Percentiles rank a stretch among this genome's conserved stretches.
These are phyloP conservation scores for Tuber umbilicatum DNA, from an alignment of 495 filamentous ascomycete species.

Conservation along the genomic window DNA sequence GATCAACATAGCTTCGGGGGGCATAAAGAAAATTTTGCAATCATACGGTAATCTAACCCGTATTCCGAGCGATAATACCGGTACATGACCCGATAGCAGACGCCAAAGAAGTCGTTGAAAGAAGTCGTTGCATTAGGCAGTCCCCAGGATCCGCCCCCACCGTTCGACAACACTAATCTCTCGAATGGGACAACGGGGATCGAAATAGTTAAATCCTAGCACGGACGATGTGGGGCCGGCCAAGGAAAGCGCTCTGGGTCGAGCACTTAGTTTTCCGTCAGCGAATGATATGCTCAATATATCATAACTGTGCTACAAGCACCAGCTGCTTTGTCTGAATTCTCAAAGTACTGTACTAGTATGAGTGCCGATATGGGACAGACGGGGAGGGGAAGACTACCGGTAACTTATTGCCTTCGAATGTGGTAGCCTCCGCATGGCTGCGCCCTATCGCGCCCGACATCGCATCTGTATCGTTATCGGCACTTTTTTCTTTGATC, in stretches of 20 bases:
- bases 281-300: not conserved
- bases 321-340: not conserved
- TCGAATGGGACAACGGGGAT: not conserved
- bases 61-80: not conserved
- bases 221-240: not conserved
- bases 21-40: not conserved
- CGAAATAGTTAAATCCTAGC: not conserved
- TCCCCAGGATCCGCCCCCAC: not conserved
- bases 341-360: not conserved
- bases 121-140: not conserved
- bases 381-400: not conserved
- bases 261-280: not conserved
- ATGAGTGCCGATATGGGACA: not conserved
- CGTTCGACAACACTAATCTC: not conserved
- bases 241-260: not conserved
- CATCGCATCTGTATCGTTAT: not conserved
- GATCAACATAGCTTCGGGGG: not conserved
- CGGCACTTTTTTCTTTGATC: not conserved
- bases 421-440: not conserved
- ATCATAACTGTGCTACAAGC: not conserved
- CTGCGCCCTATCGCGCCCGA: not conserved
- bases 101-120: not conserved
- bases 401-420: not conserved
- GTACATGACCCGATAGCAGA: not conserved
- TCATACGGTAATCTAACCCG: not conserved